These are phyloP conservation scores for Aspergillus fijiensis DNA, from an alignment of 2,329 filamentous ascomycete species.

Conservation along the genomic window DNA sequence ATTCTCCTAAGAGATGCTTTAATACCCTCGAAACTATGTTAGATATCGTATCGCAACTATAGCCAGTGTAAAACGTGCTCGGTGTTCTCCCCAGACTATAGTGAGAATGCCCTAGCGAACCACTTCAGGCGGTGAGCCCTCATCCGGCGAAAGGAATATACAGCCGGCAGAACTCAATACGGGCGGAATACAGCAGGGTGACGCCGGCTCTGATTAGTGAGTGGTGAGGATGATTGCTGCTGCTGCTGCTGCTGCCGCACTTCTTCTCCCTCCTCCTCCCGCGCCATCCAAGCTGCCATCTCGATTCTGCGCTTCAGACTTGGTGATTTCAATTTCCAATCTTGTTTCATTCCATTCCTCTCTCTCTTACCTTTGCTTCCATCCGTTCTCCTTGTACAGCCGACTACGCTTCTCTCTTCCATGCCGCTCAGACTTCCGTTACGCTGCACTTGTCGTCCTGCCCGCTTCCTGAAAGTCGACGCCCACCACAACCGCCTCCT, in stretches of 20 bases:
- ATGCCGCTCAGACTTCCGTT: slow-evolving; percentile 35
- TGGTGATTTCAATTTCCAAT: slow-evolving; percentile 4
- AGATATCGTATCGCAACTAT: background rate
- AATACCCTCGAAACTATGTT: background rate
- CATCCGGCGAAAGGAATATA: slow-evolving; percentile 1
- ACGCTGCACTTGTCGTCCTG: slow-evolving; percentile 33
- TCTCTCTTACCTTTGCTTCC: slow-evolving; percentile 13
- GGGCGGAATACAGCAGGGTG: slow-evolving; percentile 5
- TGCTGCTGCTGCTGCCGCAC: slow-evolving; percentile 8
- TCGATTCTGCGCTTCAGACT: background rate
- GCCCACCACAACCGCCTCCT: slow-evolving; percentile 20
- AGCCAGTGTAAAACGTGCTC: background rate
- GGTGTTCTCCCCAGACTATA: background rate
- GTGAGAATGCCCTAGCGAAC: background rate
- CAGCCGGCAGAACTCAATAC: slow-evolving; percentile 8
- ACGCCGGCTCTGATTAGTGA: background rate
- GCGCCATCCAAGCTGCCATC: slow-evolving; percentile 9
- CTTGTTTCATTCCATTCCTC: slow-evolving; percentile 3
- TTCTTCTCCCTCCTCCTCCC: slow-evolving; percentile 17
- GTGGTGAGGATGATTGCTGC: slow-evolving; percentile 2
- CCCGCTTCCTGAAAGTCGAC: slow-evolving; percentile 34
- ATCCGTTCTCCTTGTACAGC: slow-evolving; percentile 7
- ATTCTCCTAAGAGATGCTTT: too few relatives aligned
- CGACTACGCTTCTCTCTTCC: slow-evolving; percentile 24
- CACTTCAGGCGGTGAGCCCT: slow-evolving; percentile 1